A percentile compares a stretch with the other conserved stretches of the same genome.
These are phyloP conservation scores for Coriolopsis trogii DNA, from an alignment of 1,284 basidiomycete species.

Conservation along the genomic window DNA sequence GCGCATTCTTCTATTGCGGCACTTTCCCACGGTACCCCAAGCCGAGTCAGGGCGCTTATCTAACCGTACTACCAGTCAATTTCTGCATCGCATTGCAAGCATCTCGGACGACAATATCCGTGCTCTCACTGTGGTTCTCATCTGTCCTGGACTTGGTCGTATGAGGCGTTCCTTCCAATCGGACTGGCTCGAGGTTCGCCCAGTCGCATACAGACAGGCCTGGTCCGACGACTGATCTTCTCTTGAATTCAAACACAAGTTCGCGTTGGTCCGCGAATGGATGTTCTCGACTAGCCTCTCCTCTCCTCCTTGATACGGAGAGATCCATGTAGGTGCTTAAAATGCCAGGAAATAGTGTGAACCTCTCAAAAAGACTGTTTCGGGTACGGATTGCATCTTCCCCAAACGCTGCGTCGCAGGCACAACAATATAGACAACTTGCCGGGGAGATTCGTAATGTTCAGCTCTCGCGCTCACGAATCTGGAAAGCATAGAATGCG, in stretches of 20 bases:
- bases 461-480: too few species aligned
- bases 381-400: too few species aligned
- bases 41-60: conserved; percentile 16
- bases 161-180: not conserved
- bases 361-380: too few species aligned
- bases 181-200: not conserved
- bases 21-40: conserved; percentile 18
- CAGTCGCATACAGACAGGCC: not conserved
- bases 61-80: not conserved
- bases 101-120: conserved; percentile 2
- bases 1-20: conserved; percentile 20
- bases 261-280: not conserved
- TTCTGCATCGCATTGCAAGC: not conserved
- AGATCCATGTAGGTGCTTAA: too few species aligned
- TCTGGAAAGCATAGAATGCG: too few species aligned
- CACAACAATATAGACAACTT: too few species aligned
- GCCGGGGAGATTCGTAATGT: too few species aligned
- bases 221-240: not conserved
- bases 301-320: too few species aligned
- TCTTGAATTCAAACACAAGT: not conserved
- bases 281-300: not conserved
- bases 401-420: too few species aligned
- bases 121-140: not conserved
- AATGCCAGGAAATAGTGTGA: too few species aligned
- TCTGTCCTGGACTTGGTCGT: not conserved